These are phyloP conservation scores for Mycogone perniciosa DNA, from an alignment of 2,329 filamentous ascomycete species.

Conservation along the genomic window DNA sequence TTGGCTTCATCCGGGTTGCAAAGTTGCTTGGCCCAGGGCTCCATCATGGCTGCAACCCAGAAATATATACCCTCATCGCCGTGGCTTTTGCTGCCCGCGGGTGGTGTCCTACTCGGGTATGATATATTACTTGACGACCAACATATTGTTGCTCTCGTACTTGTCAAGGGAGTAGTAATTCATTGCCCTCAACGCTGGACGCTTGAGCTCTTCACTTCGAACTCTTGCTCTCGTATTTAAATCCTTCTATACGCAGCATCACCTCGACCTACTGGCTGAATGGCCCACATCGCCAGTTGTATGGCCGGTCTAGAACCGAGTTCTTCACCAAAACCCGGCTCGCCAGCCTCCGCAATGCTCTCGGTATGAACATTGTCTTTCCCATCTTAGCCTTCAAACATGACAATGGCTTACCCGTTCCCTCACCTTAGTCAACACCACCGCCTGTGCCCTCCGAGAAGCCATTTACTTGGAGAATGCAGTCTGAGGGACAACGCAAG, in stretches of 20 bases:
- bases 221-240: background rate
- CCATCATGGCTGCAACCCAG: conserved; percentile 4
- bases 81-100: background rate
- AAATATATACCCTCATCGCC: conserved; percentile 12
- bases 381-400: background rate
- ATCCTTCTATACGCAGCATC: background rate
- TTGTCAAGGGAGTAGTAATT: no score
- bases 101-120: no score
- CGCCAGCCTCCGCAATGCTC: conserved; percentile 39
- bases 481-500: conserved; percentile 44
- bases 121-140: no score
- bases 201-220: background rate
- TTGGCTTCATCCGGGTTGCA: conserved; percentile 6
- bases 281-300: conserved; percentile 59
- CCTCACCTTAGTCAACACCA: conserved; percentile 18
- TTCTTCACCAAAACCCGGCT: conserved; percentile 46
- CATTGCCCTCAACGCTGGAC: background rate
- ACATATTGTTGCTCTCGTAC: no score
- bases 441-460: conserved; percentile 36
- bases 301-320: conserved; percentile 44
- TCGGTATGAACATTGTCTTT: conserved; percentile 31
- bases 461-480: conserved; percentile 53
- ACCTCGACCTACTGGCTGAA: conserved; percentile 25
- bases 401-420: background rate
- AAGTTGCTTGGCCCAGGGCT: conserved; percentile 4